Evolutionary conservation across 768 basidiomycete genomes (phyloP), one percentile per base, ranked within the genome.

Genomic region (Lenzites betulinus): DNA sequence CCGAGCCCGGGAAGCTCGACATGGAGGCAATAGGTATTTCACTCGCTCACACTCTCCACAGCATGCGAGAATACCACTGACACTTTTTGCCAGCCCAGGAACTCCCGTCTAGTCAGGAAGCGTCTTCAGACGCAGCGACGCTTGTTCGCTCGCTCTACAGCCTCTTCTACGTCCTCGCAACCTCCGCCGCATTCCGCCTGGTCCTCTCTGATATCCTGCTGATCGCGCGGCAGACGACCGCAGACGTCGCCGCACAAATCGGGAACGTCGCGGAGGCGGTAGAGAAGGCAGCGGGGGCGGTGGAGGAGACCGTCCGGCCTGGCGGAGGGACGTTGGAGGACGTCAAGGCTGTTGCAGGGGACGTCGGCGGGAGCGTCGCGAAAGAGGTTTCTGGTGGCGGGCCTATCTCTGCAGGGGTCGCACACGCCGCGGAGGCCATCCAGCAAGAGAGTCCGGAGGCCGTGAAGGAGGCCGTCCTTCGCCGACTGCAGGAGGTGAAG

Each of bases 171-270:
- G 43, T 69, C 11, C 51, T 70, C 12, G 46, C 66, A 38, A 69
- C 67, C 3, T 71, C 70, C 2, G 54, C 66, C 28, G 59, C 65
- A 2, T 71, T 70, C 54, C 70, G 70, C 20, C 28, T 64, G 43
- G 48, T 71, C 23, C 63, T 71, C 9, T 64, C 64, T 0, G 70
- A 71, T 28, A 20, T 71, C 4, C 43, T 67, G 22, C 38, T 60
- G 4, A 51, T 64, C 7, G 60, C 66, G 2, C 42, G 70, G 12
- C 67, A 68, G n/a, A 66, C 62, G 8, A 39, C 69, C 13, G 67
- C 65, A 1, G 65, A 70, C 26, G 63, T 53, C n/a, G 67, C 67
- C 3, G 41, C 54, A 4, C 35, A 54, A 15, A 67, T 71, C 20
- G 65, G 58, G 16, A 30, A 54, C 3, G 54, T 58, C 22, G 69